Conservation (phyloP, 2,329 filamentous ascomycete species). For the Nemania bipapillata region DNA sequence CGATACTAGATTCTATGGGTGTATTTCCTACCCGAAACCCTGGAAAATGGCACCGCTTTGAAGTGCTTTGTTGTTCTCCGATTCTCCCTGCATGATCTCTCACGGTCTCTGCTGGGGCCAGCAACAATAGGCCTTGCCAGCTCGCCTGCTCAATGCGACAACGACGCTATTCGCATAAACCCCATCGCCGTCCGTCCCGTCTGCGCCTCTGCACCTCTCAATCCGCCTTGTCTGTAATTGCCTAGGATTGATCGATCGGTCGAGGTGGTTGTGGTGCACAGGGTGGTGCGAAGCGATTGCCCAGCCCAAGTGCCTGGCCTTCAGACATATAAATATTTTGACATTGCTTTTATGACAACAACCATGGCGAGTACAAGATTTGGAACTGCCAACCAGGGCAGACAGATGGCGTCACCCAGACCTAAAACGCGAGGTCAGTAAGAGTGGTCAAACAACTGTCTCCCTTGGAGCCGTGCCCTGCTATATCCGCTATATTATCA, state of each 20-base stretch:
- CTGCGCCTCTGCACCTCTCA: slow-evolving; percentile 24
- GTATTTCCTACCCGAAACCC: slow-evolving; percentile 41
- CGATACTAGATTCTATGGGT: slow-evolving; percentile 44
- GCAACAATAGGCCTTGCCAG: slow-evolving; percentile 9
- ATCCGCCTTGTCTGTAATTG: slow-evolving; percentile 22
- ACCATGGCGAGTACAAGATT: slow-evolving; percentile 51
- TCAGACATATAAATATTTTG: slow-evolving; percentile 38
- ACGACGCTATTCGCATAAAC: slow-evolving; percentile 18
- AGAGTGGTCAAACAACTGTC: background rate
- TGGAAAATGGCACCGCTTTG: slow-evolving; percentile 51
- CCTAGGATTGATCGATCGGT: slow-evolving; percentile 16
- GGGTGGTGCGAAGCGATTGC: slow-evolving; percentile 41
- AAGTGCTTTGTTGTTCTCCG: slow-evolving; percentile 43
- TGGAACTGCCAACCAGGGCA: slow-evolving; percentile 49
- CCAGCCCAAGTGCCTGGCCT: slow-evolving; percentile 37
- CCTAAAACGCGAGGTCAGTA: slow-evolving; percentile 53
- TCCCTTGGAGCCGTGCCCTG: background rate
- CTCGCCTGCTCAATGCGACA: slow-evolving; percentile 32
- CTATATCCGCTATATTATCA: background rate
- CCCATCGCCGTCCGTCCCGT: slow-evolving; percentile 25
- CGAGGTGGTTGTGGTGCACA: slow-evolving; percentile 42
- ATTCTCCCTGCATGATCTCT: slow-evolving; percentile 10
- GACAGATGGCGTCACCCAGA: slow-evolving; percentile 53
- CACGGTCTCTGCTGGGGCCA: slow-evolving; percentile 15
- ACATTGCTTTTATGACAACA: slow-evolving; percentile 15